Evolutionary conservation across 495 filamentous ascomycete species (phyloP), one percentile per base, ranked within the genome.

Genomic region (Penicillium lagena): DNA sequence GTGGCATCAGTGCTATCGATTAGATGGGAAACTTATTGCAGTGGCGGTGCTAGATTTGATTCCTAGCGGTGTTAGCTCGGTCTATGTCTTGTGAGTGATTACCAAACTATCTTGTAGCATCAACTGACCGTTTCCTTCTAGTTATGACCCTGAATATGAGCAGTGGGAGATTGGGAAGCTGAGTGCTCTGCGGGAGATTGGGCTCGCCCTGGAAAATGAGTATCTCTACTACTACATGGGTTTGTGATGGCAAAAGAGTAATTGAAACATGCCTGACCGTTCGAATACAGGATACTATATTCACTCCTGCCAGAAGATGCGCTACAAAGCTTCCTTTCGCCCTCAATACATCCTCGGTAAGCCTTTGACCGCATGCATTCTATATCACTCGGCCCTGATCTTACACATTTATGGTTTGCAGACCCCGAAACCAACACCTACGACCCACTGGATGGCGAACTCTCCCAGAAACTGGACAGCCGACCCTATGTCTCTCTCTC

Each of bases 1-100:
- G n/a, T 96, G 81, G 65, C 93, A 98, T 59, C 90, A 96, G 62
- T 93, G 87, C 67, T 96, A 98, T 64, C 79, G 93, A 28, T 70
- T 98, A 17, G 90, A 96, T 63, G 93, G 90, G 12, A 76, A 82
- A 42, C 76, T 98, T 30, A 81, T 97, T 31, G 93, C 93, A 12
- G 77, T 98, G 42, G 86, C 85, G 2, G 89, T 97, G 9, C 67
- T 98, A 29, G 93, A 98, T 60, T 66, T 97, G 8, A 73, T 96
- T 27, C 93, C 91, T 0, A 72, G 86, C 43, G 83, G 81, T 45
- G 88, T 98, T 29, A 96, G 90, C 66, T 88, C 86, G 13, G 93
- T 97, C 31, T 98, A 98, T 62, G 87, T 96, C 57, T 78, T 96
- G 68, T 93, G 58, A 55, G 63, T 52, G 9, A 29, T 11, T 12